phyloP scores from a whole-genome alignment of 768 basidiomycete species.

The Phaffia tasmanica region DNA sequence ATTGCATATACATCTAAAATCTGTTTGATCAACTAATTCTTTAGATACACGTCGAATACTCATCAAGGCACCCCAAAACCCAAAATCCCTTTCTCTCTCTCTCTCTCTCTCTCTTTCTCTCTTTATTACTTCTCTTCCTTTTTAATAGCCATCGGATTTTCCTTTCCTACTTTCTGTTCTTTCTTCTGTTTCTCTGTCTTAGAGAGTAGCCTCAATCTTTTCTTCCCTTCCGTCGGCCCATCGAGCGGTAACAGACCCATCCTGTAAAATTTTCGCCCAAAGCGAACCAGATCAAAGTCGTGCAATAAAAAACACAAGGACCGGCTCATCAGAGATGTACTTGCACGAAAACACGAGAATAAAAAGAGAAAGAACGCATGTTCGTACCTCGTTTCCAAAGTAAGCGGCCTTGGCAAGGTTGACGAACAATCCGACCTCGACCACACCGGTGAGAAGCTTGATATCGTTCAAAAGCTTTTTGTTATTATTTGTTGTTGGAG shows the following conservation, averaged over 20 bases:
- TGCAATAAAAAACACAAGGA: not conserved
- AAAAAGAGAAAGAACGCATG: not conserved
- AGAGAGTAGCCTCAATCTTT: constrained; percentile 6
- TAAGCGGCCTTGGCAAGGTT: constrained; percentile 89
- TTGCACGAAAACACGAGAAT: not conserved
- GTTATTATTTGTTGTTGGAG: not conserved
- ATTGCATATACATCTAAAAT: no score
- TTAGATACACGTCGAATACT: no score
- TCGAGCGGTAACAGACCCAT: constrained; percentile 59
- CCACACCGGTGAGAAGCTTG: constrained; percentile 92
- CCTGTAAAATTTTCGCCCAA: constrained; percentile 39
- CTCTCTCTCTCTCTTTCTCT: no score
- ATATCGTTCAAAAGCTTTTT: constrained; percentile 63
- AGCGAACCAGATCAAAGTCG: constrained; percentile 13
- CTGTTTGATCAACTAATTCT: no score
- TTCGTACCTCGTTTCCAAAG: constrained; percentile 69
- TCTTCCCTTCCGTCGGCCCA: constrained; percentile 45
- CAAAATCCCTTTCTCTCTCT: no score
- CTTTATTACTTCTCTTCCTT: no score
- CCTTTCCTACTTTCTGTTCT: no score
- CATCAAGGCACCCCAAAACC: no score
- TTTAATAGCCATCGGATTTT: no score
- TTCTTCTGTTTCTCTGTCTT: not conserved
- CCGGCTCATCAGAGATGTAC: not conserved
- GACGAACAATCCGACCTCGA: constrained; percentile 98